Percentiles rank a stretch among this genome's conserved stretches.
These are phyloP conservation scores for Scolecobasidium constrictum DNA, from an alignment of 2,329 filamentous ascomycete genomes.

Conservation along the genomic window DNA sequence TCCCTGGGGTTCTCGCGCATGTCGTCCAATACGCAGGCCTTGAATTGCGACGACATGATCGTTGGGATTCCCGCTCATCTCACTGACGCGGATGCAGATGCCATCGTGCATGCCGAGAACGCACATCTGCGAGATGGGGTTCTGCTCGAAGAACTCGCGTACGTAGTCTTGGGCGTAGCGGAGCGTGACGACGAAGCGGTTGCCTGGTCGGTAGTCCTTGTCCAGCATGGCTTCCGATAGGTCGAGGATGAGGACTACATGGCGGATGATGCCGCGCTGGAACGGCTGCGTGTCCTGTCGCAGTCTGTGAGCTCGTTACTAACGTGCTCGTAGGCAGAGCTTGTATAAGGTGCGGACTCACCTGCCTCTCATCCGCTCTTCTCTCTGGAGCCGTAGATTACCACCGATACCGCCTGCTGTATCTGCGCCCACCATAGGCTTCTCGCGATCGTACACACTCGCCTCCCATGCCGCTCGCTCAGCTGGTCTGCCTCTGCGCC, in stretches of 20 bases:
- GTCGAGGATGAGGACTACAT: conserved; percentile 82
- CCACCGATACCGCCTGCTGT: conserved; percentile 64
- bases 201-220: conserved; percentile 78
- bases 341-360: conserved; percentile 21
- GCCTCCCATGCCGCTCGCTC: conserved; percentile 17
- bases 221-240: conserved; percentile 90
- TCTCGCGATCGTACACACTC: conserved; percentile 5
- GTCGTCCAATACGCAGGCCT: conserved; percentile 51
- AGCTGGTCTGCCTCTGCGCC: conserved; percentile 38
- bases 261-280: conserved; percentile 95
- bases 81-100: conserved; percentile 71
- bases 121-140: conserved; percentile 90
- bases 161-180: conserved; percentile 82
- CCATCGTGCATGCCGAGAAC: conserved; percentile 92
- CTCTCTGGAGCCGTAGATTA: conserved; percentile 60
- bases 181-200: conserved; percentile 70
- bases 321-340: not conserved
- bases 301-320: conserved; percentile 42
- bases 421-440: conserved; percentile 51
- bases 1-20: conserved; percentile 44
- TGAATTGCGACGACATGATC: conserved; percentile 75
- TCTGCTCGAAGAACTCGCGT: conserved; percentile 93
- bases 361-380: conserved; percentile 72
- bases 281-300: conserved; percentile 90
- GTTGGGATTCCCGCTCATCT: conserved; percentile 82